Conservation (phyloP, 305 asterid species). For the Solanum hybrid region DNA sequence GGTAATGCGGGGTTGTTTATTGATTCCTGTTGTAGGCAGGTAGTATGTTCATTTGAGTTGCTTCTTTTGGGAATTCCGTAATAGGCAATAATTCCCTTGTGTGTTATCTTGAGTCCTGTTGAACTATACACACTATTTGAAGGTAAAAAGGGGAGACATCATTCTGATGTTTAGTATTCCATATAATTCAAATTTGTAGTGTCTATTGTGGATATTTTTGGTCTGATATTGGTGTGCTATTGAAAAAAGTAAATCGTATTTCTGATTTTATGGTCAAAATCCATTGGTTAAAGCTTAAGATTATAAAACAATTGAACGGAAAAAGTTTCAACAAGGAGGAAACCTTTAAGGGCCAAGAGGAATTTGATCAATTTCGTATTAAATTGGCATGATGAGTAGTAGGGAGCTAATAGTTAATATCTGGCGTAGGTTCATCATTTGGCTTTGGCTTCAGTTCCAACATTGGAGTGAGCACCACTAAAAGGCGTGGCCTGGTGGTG, state of each 20-base stretch:
- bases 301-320: not conserved
- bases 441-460: conserved; percentile 32
- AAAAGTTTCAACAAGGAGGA: not conserved
- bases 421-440: conserved; percentile 35
- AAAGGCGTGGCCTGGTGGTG: conserved; percentile 53
- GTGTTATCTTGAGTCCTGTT: not conserved
- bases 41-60: not conserved
- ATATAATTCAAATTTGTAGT: not conserved
- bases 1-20: not conserved
- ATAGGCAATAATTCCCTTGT: not conserved
- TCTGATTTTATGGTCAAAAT: not conserved
- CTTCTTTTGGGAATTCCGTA: not conserved
- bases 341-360: not conserved
- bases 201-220: not conserved
- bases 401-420: not conserved
- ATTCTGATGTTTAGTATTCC: not conserved
- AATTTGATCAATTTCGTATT: not conserved
- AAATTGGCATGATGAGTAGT: not conserved
- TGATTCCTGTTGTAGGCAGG: not conserved
- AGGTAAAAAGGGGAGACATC: not conserved
- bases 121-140: not conserved
- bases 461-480: conserved; percentile 19
- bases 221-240: not conserved
- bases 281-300: not conserved
- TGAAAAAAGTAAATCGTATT: not conserved